These are phyloP conservation scores for Saprolegnia diclina DNA, from an alignment of 352 stramenopile genomes.

Conservation along the genomic window DNA sequence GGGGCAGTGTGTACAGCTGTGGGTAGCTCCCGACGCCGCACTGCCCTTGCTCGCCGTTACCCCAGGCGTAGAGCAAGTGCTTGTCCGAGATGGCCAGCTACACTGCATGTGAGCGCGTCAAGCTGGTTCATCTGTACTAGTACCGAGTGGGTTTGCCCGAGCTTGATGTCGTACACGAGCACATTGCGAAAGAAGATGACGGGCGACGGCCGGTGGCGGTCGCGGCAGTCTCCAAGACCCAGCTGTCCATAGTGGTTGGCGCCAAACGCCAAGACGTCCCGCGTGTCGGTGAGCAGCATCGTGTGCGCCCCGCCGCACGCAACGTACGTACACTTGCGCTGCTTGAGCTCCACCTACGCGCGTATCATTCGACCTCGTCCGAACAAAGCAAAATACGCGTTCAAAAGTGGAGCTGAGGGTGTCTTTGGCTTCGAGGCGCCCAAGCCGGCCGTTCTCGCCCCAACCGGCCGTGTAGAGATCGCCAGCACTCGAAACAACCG, in stretches of 20 bases:
- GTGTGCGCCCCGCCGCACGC: conserved; percentile 58
- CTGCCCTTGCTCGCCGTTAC: conserved; percentile 65
- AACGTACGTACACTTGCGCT: conserved; percentile 36
- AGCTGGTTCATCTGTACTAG: conserved; percentile 27
- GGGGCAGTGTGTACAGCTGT: conserved; percentile 69
- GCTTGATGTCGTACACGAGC: conserved; percentile 38
- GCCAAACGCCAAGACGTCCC: conserved; percentile 48
- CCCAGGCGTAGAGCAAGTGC: conserved; percentile 55
- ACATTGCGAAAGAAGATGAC: conserved; percentile 53
- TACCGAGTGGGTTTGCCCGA: conserved; percentile 54
- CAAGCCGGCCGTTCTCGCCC: conserved; percentile 49
- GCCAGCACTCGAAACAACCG: conserved; percentile 39
- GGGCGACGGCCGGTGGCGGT: conserved; percentile 36
- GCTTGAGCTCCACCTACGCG: conserved; percentile 16
- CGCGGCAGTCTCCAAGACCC: conserved; percentile 50
- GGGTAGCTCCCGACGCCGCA: conserved; percentile 59
- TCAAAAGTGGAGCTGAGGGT: conserved; percentile 38
- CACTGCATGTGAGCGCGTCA: neutral
- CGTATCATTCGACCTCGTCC: no score
- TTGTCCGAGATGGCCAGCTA: conserved; percentile 35
- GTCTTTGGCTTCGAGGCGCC: conserved; percentile 27
- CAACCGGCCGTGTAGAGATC: conserved; percentile 57
- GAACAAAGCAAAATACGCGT: no score
- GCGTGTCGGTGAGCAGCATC: conserved; percentile 37
- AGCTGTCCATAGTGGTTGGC: conserved; percentile 57